phyloP scores from a whole-genome alignment of 1,139 yeast genomes.

The Chernovozyma sophiae-reginae region DNA sequence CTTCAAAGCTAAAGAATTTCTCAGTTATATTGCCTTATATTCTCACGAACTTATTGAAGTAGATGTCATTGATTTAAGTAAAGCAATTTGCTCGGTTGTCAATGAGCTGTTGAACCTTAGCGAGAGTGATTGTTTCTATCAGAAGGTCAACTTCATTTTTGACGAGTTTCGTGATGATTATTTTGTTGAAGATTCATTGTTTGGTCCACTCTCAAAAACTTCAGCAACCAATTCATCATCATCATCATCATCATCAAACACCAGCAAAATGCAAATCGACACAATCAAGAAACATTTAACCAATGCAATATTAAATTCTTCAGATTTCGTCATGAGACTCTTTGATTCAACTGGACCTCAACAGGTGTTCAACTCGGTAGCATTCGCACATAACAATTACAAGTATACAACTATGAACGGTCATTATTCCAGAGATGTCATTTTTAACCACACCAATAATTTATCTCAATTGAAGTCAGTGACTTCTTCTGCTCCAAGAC shows the following conservation, averaged over 20 bases:
- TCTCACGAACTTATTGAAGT: conserved; percentile 34
- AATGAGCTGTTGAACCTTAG: conserved; percentile 28
- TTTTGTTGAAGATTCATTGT: conserved; percentile 1
- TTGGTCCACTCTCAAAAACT: neutral
- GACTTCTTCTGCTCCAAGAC: conserved; percentile 2
- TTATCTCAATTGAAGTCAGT: neutral
- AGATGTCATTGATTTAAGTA: conserved; percentile 29
- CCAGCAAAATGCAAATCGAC: conserved; percentile 11
- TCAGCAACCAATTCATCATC: neutral
- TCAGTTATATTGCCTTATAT: conserved; percentile 35
- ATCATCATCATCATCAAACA: conserved; percentile 1
- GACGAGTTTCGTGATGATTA: conserved; percentile 9
- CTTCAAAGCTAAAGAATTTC: conserved; percentile 35
- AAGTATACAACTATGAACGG: neutral
- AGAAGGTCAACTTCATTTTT: conserved; percentile 14
- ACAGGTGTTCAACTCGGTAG: conserved; percentile 12
- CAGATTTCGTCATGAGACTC: conserved; percentile 29
- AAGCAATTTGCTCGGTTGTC: conserved; percentile 33
- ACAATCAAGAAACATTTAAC: conserved; percentile 29
- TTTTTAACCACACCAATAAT: neutral
- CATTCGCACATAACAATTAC: conserved; percentile 6
- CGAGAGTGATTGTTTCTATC: conserved; percentile 19
- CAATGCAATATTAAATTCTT: conserved; percentile 27
- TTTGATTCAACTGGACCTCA: conserved; percentile 38
- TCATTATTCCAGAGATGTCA: neutral